Base-by-base conservation (phyloP, 495 filamentous ascomycete species). In the Lasiosphaeriaceae sp. region DNA sequence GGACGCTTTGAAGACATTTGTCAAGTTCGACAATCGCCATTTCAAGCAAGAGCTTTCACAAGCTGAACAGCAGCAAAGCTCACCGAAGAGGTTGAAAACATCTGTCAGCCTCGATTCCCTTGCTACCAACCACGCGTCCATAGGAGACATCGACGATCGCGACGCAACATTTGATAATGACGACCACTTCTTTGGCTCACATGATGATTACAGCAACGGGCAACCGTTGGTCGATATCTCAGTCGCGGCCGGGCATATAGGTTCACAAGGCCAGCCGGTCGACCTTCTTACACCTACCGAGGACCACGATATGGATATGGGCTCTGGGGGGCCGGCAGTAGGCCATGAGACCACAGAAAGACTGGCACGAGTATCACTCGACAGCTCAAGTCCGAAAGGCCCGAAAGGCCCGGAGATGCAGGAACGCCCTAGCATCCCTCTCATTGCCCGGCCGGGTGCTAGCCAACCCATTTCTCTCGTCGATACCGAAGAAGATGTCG, bases 21-120 rank as follows among this genome's bases (percentile, higher is more conserved):
- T 77, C 23, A 66, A 62, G 44, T 64, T 68, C 51, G 77, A 80
- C 48, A 80, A 79, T 47, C 67, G 68, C 8, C 65, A 65, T 16
- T 78, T 79, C 54, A 70, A 71, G 41, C 66, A 74, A 46, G 76
- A 80, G 57, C 60, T 77, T 11, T 51, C 58, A 11, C 64, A 75
- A 50, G 68, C 39, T 0, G 55, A 55, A 24, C 48, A 53, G 22
- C 43, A 24, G 11, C 44, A 44, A 68, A 57, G 57, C 17, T 23
- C 54, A 41, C 54, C 65, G 9, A 69, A 71, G 47, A 55, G 63
- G 24, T 52, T 52, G 2, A 60, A 60, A 26, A 51, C 66, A 34
- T 65, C 66, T 8, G 52, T 21, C 2, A 73, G 70, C 41, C 59
- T 69, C 17, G 71, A 73, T 24, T 72, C 72, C 7, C 57, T 73